Evolutionary conservation across 441 rosid genomes (phyloP).

Genomic region (Adansonia rubrostipa): DNA sequence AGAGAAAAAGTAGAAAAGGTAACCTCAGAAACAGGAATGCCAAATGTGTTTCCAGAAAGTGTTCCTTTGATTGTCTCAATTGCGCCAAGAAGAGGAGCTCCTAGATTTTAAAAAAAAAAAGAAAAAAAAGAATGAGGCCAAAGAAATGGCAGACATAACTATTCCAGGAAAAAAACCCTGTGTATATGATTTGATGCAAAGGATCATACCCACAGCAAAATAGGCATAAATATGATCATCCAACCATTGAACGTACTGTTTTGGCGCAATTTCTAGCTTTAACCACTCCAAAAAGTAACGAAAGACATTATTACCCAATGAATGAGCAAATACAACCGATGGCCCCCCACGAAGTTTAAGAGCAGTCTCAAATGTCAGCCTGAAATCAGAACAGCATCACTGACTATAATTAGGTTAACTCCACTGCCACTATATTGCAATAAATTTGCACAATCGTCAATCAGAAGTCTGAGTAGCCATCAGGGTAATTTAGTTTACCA

Average conservation of each 20-base stretch:
- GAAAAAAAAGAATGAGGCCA: slow-evolving; percentile 31
- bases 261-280: slow-evolving; percentile 98
- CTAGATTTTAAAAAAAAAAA: slow-evolving; percentile 41
- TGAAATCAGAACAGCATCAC: slow-evolving; percentile 39
- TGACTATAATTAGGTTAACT: slow-evolving; percentile 22
- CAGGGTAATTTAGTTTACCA: slow-evolving; percentile 2
- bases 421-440: slow-evolving; percentile 15
- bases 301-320: slow-evolving; percentile 94
- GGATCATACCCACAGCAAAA: slow-evolving; percentile 86
- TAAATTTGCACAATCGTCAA: slow-evolving; percentile 25
- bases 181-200: slow-evolving; percentile 18
- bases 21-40: slow-evolving; percentile 98
- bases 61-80: slow-evolving; percentile 74
- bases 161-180: slow-evolving; percentile 20
- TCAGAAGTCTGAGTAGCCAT: slow-evolving; percentile 3
- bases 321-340: slow-evolving; percentile 91
- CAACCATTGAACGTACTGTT: slow-evolving; percentile 84
- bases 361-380: slow-evolving; percentile 96
- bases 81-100: slow-evolving; percentile 98
- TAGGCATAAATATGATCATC: slow-evolving; percentile 94
- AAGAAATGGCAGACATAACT: slow-evolving; percentile 28
- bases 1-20: slow-evolving; percentile 36
- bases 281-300: slow-evolving; percentile 98
- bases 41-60: slow-evolving; percentile 85
- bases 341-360: slow-evolving; percentile 94